These are phyloP conservation scores for Bromus sterilis DNA, from an alignment of 176 grass and related monocot species.

Conservation along the genomic window DNA sequence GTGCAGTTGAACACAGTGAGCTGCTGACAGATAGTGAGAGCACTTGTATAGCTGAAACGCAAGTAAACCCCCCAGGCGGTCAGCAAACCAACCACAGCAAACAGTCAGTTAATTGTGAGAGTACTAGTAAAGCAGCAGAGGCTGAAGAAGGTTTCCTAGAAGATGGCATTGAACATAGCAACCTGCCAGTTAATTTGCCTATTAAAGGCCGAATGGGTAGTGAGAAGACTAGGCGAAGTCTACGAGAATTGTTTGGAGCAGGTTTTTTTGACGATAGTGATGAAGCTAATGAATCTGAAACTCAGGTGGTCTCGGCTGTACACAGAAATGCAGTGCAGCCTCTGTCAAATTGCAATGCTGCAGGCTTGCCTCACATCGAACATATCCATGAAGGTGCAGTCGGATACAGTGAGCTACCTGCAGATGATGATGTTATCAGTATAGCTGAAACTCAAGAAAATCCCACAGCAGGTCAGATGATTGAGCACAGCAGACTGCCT, in stretches of 20 bases:
- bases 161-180: neutral
- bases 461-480: neutral
- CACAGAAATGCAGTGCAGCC: neutral
- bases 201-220: neutral
- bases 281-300: neutral
- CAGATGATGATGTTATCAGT: neutral
- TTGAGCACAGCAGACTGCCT: neutral
- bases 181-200: neutral
- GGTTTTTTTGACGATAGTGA: neutral
- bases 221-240: neutral
- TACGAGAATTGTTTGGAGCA: neutral
- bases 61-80: neutral
- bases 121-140: neutral
- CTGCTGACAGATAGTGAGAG: neutral
- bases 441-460: neutral
- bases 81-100: neutral
- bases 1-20: neutral
- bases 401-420: neutral
- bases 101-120: neutral
- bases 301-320: neutral
- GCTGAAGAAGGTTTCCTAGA: neutral
- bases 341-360: neutral
- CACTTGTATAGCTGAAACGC: constrained; percentile 1
- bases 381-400: neutral
- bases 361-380: neutral